These are phyloP conservation scores for Capronia epimyces DNA, from an alignment of 2,329 filamentous ascomycete species.

Conservation along the genomic window DNA sequence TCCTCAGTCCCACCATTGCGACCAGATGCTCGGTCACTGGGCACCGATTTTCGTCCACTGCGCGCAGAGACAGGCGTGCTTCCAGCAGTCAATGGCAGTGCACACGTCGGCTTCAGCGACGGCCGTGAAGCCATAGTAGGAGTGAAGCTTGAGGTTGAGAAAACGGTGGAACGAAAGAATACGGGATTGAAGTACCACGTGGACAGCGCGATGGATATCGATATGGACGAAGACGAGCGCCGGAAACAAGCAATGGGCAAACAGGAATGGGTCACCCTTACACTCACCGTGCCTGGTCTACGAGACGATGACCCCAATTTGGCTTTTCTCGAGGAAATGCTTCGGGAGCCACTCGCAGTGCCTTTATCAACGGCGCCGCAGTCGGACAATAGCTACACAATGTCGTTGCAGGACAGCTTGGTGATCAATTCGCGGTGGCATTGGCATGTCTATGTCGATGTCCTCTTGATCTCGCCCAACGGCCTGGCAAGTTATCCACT, in stretches of 20 bases:
- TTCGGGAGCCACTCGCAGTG: conserved; percentile 76
- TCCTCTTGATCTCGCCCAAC: conserved; percentile 68
- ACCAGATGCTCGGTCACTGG: conserved; percentile 67
- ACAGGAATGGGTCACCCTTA: conserved; percentile 79
- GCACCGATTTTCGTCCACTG: conserved; percentile 84
- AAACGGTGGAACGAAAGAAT: conserved; percentile 42
- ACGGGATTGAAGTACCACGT: conserved; percentile 17
- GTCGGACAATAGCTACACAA: background rate
- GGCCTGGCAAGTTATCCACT: conserved; percentile 63
- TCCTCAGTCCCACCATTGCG: conserved; percentile 76
- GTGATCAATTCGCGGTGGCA: conserved; percentile 89
- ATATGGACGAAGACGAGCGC: conserved; percentile 28
- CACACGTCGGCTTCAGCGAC: conserved; percentile 88
- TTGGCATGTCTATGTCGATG: conserved; percentile 94
- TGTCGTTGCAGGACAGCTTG: conserved; percentile 56
- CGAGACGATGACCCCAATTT: conserved; percentile 87
- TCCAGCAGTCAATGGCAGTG: conserved; percentile 83
- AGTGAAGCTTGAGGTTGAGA: conserved; percentile 90
- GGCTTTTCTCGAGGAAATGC: conserved; percentile 80
- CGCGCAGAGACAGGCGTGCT: conserved; percentile 86
- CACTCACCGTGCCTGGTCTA: conserved; percentile 84
- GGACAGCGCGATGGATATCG: conserved; percentile 13
- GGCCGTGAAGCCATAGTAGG: conserved; percentile 94
- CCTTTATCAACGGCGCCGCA: conserved; percentile 30
- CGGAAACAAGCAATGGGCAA: conserved; percentile 36